Conservation (phyloP, 176 grass and related monocot genomes). For the Oryza glaberrima region DNA sequence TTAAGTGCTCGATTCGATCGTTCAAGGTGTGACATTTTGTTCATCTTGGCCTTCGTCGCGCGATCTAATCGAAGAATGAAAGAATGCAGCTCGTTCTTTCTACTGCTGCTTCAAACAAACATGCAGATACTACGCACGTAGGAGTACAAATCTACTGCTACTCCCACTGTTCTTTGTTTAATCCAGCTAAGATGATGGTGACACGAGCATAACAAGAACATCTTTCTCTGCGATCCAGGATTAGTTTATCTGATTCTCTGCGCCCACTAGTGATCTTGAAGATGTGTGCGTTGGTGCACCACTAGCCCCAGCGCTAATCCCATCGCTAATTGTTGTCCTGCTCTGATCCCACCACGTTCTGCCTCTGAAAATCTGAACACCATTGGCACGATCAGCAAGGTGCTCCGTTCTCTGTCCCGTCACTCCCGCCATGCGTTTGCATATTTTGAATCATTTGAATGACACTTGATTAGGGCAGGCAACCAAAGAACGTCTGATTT, state of each 20-base stretch:
- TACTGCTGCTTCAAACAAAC: background rate
- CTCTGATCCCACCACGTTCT: slow-evolving; percentile 21
- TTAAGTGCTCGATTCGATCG: background rate
- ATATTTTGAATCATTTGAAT: background rate
- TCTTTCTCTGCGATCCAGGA: background rate
- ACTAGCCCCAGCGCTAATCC: slow-evolving; percentile 22
- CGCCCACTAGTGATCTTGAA: background rate
- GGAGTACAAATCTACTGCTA: too few relatives aligned
- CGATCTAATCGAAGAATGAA: slow-evolving; percentile 11
- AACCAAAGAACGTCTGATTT: background rate
- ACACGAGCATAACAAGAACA: background rate
- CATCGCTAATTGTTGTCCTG: background rate
- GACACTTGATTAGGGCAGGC: background rate
- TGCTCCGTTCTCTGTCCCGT: background rate
- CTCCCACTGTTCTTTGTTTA: background rate
- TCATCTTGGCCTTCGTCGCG: slow-evolving; percentile 35
- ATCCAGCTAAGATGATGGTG: background rate
- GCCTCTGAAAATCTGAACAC: background rate
- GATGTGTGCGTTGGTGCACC: slow-evolving; percentile 9
- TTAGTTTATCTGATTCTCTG: slow-evolving; percentile 9
- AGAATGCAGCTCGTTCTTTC: background rate
- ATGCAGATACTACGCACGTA: background rate
- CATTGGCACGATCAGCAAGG: slow-evolving; percentile 5
- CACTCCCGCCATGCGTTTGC: background rate
- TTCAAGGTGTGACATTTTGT: slow-evolving; percentile 28